These are phyloP conservation scores for Penicillium desertorum DNA, from an alignment of 495 filamentous ascomycete genomes.

Conservation along the genomic window DNA sequence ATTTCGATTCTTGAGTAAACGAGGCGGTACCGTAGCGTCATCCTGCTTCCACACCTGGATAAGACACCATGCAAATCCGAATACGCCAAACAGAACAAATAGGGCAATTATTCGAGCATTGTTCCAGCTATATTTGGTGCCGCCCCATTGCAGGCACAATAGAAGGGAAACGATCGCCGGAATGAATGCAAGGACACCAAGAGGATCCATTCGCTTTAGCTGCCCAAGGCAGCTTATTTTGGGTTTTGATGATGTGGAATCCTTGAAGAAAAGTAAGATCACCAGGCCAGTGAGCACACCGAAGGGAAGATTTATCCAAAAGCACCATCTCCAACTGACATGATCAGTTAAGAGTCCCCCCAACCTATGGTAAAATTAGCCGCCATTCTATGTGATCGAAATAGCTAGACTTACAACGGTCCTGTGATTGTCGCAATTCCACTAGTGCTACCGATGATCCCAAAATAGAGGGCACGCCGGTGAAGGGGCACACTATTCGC, in stretches of 20 bases:
- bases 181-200: conserved; percentile 66
- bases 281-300: conserved; percentile 62
- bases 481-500: conserved; percentile 71
- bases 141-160: conserved; percentile 84
- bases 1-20: conserved; percentile 67
- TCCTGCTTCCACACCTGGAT: conserved; percentile 71
- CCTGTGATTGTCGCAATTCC: conserved; percentile 77
- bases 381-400: background rate
- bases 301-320: conserved; percentile 65
- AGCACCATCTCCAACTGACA: conserved; percentile 62
- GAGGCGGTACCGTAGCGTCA: conserved; percentile 73
- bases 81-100: conserved; percentile 64
- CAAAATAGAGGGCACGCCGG: conserved; percentile 70
- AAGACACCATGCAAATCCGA: conserved; percentile 57
- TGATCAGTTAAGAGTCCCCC: conserved; percentile 62
- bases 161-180: conserved; percentile 70
- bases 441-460: conserved; percentile 75
- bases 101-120: conserved; percentile 66
- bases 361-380: conserved; percentile 20
- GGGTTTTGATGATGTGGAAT: conserved; percentile 45
- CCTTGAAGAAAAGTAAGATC: conserved; percentile 59
- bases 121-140: conserved; percentile 64
- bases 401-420: conserved; percentile 48
- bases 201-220: conserved; percentile 61
- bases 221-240: conserved; percentile 45